Base-by-base conservation (phyloP, 1,284 basidiomycete species). In the Pterulicium gracile region DNA sequence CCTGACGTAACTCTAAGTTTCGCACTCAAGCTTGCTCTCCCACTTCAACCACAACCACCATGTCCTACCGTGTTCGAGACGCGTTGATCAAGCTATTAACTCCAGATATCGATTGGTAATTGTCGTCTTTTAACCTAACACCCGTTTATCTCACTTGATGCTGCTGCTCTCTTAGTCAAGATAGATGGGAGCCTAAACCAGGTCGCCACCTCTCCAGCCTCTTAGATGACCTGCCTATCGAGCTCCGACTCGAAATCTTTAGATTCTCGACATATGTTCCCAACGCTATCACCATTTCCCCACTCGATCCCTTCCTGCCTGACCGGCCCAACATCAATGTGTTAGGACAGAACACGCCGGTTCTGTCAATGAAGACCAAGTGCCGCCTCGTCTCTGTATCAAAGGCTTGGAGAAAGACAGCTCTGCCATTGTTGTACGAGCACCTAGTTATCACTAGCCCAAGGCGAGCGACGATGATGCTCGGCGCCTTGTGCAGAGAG, bases 161-260 rank as follows among this genome's bases (percentile, higher is more conserved):
- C n/a, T n/a, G n/a, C n/a, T 32, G 10, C 7, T 32, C 10, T n/a
- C 27, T 32, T n/a, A 32, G 27, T 32, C 27, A 32, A 32, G 27
- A 7, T n/a, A 32, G n/a, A n/a, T 32, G 27, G 27, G 27, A 32
- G 7, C 27, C 27, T 10, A 32, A 32, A n/a, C 27, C 27, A 32
- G 27, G 27, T 7, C 27, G 27, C n/a, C 27, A 32, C n/a, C 27
- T 10, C n/a, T n/a, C 10, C 7, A 10, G 27, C 27, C 27, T n/a
- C n/a, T 7, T n/a, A 32, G 27, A 32, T n/a, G 57, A 63, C 36
- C 61, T 76, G 15, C 74, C 75, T 5, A 58, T 64, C n/a, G 75
- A 78, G 52, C 59, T 78, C 39, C 74, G 73, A 70, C 59, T 74
- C 10, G 73, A 75, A 51, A 74, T 78, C 46, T 76, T 78, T 56